These are phyloP conservation scores for Porphyrellus sp. DNA, from an alignment of 1,284 basidiomycete species.

Conservation along the genomic window DNA sequence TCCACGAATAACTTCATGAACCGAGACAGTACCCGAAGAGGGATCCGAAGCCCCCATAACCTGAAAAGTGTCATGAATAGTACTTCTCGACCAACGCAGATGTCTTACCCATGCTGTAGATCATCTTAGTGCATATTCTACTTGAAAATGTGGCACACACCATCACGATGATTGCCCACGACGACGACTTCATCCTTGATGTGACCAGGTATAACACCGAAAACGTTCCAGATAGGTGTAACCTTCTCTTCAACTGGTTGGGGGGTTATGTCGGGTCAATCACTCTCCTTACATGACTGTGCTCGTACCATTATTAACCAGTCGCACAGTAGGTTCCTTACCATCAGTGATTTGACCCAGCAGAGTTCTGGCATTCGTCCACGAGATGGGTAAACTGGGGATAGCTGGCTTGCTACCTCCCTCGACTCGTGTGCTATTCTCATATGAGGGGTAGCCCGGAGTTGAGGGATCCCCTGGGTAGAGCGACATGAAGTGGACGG, in stretches of 20 bases:
- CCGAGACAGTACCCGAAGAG: constrained; percentile 72
- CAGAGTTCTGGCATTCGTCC: constrained; percentile 50
- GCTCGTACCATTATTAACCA: constrained; percentile 47
- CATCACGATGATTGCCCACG: constrained; percentile 75
- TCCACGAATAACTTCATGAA: constrained; percentile 72
- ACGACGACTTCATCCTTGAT: constrained; percentile 74
- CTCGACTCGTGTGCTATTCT: constrained; percentile 61
- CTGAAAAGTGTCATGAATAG: constrained; percentile 17
- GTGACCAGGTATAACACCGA: constrained; percentile 74
- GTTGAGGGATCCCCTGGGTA: constrained; percentile 74
- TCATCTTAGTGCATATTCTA: constrained; percentile 4
- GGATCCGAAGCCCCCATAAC: constrained; percentile 76
- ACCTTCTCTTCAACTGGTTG: constrained; percentile 43
- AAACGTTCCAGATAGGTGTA: constrained; percentile 63
- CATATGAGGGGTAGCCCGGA: constrained; percentile 71
- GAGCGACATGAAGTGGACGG: constrained; percentile 66
- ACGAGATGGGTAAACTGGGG: constrained; percentile 62
- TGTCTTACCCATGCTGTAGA: constrained; percentile 30
- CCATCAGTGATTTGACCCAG: constrained; percentile 41
- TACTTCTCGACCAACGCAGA: not conserved
- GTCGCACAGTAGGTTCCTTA: constrained; percentile 38
- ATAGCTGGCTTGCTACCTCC: constrained; percentile 63
- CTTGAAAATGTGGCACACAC: constrained; percentile 32
- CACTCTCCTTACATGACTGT: not conserved
- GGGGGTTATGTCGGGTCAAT: not conserved